A percentile compares a stretch with the other conserved stretches of the same genome.
phyloP scores from a whole-genome alignment of 441 rosid species.

The Jatropha multifida region DNA sequence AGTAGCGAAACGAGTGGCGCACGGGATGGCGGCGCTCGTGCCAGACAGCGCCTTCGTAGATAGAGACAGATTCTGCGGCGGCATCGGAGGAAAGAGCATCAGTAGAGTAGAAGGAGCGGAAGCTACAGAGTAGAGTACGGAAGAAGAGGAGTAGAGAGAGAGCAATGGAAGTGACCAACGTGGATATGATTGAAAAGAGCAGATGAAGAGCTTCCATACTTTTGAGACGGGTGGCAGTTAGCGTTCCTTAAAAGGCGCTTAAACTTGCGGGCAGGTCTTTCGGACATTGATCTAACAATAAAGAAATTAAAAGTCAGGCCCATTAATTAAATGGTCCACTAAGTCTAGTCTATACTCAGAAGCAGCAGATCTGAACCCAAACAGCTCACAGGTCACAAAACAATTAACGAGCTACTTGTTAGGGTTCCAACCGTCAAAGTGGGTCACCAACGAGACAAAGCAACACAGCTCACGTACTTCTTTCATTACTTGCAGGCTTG shows the following conservation, averaged over 20 bases:
- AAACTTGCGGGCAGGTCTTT: too few species aligned
- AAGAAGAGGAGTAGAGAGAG: conserved; percentile 57
- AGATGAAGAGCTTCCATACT: conserved; percentile 59
- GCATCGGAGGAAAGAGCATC: conserved; percentile 10
- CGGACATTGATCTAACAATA: too few species aligned
- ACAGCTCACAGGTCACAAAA: background rate
- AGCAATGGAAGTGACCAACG: conserved; percentile 40
- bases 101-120: conserved; percentile 19
- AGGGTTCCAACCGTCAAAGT: conserved; percentile 19
- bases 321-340: background rate
- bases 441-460: conserved; percentile 5
- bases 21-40: conserved; percentile 84
- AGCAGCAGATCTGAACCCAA: background rate
- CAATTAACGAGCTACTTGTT: conserved; percentile 6
- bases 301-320: background rate
- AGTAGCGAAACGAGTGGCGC: conserved; percentile 63
- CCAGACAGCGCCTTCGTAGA: conserved; percentile 81
- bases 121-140: conserved; percentile 40
- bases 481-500: too few species aligned
- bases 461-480: background rate
- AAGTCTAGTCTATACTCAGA: too few species aligned
- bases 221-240: background rate
- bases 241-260: too few species aligned
- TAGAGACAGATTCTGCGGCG: conserved; percentile 27
- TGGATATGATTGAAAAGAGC: conserved; percentile 46